These are phyloP conservation scores for Sonneratia caseolaris DNA, from an alignment of 345 rosid species.

Conservation along the genomic window DNA sequence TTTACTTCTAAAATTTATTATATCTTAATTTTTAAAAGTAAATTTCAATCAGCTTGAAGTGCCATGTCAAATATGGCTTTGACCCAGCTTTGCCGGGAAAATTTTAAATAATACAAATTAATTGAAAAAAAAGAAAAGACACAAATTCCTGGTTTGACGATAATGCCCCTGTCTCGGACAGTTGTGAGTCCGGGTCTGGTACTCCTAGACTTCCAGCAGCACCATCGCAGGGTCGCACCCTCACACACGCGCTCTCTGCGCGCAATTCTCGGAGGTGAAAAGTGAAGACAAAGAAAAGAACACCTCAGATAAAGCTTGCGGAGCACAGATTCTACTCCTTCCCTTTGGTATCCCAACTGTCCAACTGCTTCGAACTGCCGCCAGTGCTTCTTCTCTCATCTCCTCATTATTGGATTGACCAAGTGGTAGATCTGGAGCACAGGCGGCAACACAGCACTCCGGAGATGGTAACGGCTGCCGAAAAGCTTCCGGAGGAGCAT, in stretches of 20 bases:
- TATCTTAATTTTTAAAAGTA: no score
- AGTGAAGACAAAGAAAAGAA: background rate
- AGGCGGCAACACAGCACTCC: conserved; percentile 5
- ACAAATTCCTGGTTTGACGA: background rate
- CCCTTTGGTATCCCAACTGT: background rate
- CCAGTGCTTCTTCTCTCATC: background rate
- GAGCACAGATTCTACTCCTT: background rate
- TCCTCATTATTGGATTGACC: background rate
- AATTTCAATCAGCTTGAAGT: no score
- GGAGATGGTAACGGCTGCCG: conserved; percentile 27
- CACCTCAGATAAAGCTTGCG: background rate
- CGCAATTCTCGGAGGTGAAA: background rate
- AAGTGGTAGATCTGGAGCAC: conserved; percentile 38
- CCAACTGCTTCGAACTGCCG: background rate
- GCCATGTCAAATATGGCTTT: no score
- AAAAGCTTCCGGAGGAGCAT: conserved; percentile 28
- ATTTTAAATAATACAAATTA: background rate
- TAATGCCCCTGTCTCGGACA: background rate
- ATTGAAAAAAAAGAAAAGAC: background rate
- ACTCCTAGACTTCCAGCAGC: background rate
- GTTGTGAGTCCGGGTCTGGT: background rate
- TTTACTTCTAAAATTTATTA: no score
- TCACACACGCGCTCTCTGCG: background rate
- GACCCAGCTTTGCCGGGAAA: no score
- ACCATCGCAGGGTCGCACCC: background rate